phyloP scores from a whole-genome alignment of 352 stramenopile genomes.

The Peronosclerospora sorghi region DNA sequence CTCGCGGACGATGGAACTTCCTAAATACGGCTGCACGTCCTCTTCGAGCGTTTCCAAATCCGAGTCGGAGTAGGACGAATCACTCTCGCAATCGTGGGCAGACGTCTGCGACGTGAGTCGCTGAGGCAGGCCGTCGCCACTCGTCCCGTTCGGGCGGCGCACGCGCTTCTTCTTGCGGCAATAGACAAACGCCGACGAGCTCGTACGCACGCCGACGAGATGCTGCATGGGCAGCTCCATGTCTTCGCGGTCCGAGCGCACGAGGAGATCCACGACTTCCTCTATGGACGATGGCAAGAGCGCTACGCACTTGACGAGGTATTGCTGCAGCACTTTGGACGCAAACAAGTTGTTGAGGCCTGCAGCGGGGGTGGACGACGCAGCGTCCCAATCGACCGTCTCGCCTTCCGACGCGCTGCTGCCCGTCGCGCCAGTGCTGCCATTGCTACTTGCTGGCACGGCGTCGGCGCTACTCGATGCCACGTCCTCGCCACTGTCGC shows the following conservation, averaged over 20 bases:
- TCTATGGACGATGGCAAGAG: conserved; percentile 50
- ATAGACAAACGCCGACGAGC: conserved; percentile 41
- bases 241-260: conserved; percentile 46
- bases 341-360: conserved; percentile 28
- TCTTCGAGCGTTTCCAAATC: conserved; percentile 27
- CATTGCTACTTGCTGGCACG: conserved; percentile 5
- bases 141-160: conserved; percentile 11
- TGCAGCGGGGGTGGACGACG: conserved; percentile 18
- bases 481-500: conserved; percentile 11
- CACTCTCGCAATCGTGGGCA: conserved; percentile 24
- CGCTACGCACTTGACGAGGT: conserved; percentile 56
- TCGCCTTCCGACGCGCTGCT: conserved; percentile 17
- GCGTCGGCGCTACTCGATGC: conserved; percentile 5
- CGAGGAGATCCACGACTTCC: conserved; percentile 56
- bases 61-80: conserved; percentile 36
- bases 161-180: conserved; percentile 32
- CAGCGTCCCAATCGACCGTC: conserved; percentile 21
- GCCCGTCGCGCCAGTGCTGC: conserved; percentile 3
- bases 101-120: conserved; percentile 17
- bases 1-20: conserved; percentile 8
- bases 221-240: conserved; percentile 64
- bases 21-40: conserved; percentile 16
- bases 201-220: conserved; percentile 54
- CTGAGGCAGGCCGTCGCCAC: conserved; percentile 2
- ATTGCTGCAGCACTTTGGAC: conserved; percentile 60